Conservation (phyloP, 1,284 basidiomycete species). For the Sporisorium exsertum region DNA sequence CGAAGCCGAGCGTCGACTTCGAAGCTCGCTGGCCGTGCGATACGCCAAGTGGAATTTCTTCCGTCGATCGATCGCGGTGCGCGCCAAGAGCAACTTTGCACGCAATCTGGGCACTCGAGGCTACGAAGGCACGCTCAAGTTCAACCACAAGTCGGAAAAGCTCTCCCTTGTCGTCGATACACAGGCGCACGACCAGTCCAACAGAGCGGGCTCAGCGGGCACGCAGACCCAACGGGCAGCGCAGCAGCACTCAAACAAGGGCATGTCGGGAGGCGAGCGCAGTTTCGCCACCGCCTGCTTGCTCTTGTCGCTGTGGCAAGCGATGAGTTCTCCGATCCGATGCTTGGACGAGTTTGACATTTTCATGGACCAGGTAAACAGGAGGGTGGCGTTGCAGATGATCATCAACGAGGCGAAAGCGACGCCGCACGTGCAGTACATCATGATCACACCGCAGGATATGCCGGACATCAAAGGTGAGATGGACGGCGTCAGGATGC, state of each 20-base stretch:
- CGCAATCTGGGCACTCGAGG: slow-evolving; percentile 85
- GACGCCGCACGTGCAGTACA: slow-evolving; percentile 53
- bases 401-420: slow-evolving; percentile 71
- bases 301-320: slow-evolving; percentile 92
- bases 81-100: slow-evolving; percentile 85
- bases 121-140: slow-evolving; percentile 72
- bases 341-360: slow-evolving; percentile 88
- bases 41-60: slow-evolving; percentile 83
- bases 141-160: slow-evolving; percentile 80
- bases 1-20: slow-evolving; percentile 35
- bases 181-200: slow-evolving; percentile 20
- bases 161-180: slow-evolving; percentile 78
- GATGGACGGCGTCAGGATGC: slow-evolving; percentile 33
- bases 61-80: slow-evolving; percentile 83
- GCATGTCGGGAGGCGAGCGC: slow-evolving; percentile 90
- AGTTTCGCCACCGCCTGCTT: slow-evolving; percentile 96
- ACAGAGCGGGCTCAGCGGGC: slow-evolving; percentile 81
- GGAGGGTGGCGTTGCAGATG: slow-evolving; percentile 89
- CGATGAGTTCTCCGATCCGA: slow-evolving; percentile 90
- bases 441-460: slow-evolving; percentile 65
- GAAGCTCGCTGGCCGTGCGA: slow-evolving; percentile 27
- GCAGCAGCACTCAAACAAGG: slow-evolving; percentile 59
- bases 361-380: slow-evolving; percentile 94
- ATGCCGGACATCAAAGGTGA: slow-evolving; percentile 54
- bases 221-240: slow-evolving; percentile 73